Evolutionary conservation across 164 flowering plant genomes (phyloP).

Genomic region (Magnolia officinalis): DNA sequence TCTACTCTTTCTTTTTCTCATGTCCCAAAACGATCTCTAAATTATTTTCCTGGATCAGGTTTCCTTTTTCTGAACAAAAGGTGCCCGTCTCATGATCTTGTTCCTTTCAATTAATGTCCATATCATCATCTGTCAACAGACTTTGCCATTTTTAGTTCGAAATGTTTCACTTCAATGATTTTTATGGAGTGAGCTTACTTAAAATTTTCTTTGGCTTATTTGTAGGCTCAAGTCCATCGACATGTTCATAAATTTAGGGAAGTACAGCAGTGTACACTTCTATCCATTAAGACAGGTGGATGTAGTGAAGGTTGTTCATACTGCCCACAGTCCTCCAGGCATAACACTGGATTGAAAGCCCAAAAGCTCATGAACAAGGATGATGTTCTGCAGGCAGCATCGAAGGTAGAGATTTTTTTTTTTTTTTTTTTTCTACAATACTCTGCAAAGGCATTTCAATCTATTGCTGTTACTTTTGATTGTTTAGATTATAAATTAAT

Average conservation of each 20-base stretch:
- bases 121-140: neutral
- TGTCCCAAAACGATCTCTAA: too few species aligned
- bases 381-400: slow-evolving; percentile 78
- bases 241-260: slow-evolving; percentile 95
- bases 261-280: slow-evolving; percentile 97
- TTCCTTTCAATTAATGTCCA: neutral
- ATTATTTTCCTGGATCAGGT: neutral
- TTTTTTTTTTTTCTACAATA: neutral
- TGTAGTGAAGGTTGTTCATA: slow-evolving; percentile 98
- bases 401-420: slow-evolving; percentile 43
- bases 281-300: slow-evolving; percentile 96
- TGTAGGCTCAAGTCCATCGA: slow-evolving; percentile 98
- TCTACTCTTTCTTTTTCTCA: too few species aligned
- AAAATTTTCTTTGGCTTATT: slow-evolving; percentile 9
- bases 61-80: too few species aligned
- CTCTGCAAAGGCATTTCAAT: neutral
- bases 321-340: slow-evolving; percentile 95
- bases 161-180: neutral
- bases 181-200: neutral
- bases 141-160: neutral
- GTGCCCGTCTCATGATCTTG: neutral
- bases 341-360: slow-evolving; percentile 79
- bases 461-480: neutral
- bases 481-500: neutral
- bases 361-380: slow-evolving; percentile 89